Base-by-base conservation (phyloP, 768 basidiomycete genomes). In the Hericium rajendrae region DNA sequence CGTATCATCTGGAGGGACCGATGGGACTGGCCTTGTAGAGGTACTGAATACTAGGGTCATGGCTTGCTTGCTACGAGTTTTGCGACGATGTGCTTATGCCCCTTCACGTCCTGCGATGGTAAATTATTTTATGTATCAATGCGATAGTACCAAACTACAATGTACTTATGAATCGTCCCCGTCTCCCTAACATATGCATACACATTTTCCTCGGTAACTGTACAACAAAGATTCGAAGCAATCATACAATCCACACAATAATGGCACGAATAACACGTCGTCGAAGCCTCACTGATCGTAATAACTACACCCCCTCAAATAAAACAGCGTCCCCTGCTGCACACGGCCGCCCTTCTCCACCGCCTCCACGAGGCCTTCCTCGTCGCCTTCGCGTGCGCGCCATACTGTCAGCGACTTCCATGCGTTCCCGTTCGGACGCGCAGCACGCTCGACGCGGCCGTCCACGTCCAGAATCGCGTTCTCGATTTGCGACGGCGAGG, bases 351-450 rank as follows among this genome's bases (percentile, higher is more conserved):
- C 78, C 70, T 60, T 69, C 59, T 58, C 66, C 67, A 59, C 69
- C 58, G 15, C 43, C 9, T 56, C 15, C 41, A 55, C 46, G 52
- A 57, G 51, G 48, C 57, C 54, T 6, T 59, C 62, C 2, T 57
- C 39, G 41, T 60, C 63, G 20, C 73, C 74, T 0, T 71, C 71
- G 26, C 72, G 65, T 75, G 77, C 79, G 15, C 82, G 68, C 78
- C 79, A 84, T 5, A 84, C 70, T 5, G 78, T 77, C 60, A 84
- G 71, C 9, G 67, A 65, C 65, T 84, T 84, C 81, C 81, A 83
- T 4, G 81, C 80, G 57, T 81, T 80, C 6, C 74, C 78, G 57
- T 79, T 74, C 2, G 77, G 74, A 26, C 78, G 63, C 54, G 70
- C 69, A 11, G 66, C 46, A 51, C 71, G 73, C 11, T 75, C 72